These are phyloP conservation scores for Sclerotinia sclerotiorum DNA, from an alignment of 2,329 filamentous ascomycete genomes.

Conservation along the genomic window DNA sequence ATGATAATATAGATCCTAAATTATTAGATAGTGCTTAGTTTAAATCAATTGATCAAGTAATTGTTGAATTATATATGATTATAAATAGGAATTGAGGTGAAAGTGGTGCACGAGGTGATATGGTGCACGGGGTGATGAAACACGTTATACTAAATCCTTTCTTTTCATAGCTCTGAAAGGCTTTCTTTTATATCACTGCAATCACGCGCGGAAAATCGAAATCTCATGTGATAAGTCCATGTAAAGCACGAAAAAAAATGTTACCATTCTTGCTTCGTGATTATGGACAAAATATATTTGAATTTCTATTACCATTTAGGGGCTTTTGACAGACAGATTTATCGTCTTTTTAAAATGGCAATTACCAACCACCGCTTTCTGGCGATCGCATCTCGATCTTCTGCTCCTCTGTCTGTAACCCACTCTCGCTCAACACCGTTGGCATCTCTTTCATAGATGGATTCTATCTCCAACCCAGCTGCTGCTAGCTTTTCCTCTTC, in stretches of 20 bases:
- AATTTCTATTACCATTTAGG: background rate
- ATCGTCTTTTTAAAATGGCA: slow-evolving; percentile 47
- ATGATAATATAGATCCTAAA: no score
- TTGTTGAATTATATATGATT: no score
- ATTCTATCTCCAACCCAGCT: slow-evolving; percentile 59
- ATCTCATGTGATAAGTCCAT: no score
- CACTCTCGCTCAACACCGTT: slow-evolving; percentile 63
- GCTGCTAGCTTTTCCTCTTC: slow-evolving; percentile 47
- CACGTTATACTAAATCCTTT: no score
- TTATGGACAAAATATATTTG: background rate
- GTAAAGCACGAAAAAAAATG: background rate
- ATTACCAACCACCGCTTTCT: slow-evolving; percentile 72
- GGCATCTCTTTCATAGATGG: slow-evolving; percentile 68
- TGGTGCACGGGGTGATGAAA: no score
- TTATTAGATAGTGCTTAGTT: no score
- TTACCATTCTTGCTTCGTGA: background rate
- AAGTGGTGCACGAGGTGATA: no score
- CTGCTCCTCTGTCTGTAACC: slow-evolving; percentile 58
- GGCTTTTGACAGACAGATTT: background rate
- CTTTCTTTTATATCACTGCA: no score
- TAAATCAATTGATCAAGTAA: no score
- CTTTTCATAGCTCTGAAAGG: no score
- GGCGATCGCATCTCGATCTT: slow-evolving; percentile 59
- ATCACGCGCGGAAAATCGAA: no score
- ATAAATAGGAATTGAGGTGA: no score